A percentile compares a stretch with the other conserved stretches of the same genome.
These are phyloP conservation scores for Xylariaceae sp. DNA, from an alignment of 2,329 filamentous ascomycete species.

Conservation along the genomic window DNA sequence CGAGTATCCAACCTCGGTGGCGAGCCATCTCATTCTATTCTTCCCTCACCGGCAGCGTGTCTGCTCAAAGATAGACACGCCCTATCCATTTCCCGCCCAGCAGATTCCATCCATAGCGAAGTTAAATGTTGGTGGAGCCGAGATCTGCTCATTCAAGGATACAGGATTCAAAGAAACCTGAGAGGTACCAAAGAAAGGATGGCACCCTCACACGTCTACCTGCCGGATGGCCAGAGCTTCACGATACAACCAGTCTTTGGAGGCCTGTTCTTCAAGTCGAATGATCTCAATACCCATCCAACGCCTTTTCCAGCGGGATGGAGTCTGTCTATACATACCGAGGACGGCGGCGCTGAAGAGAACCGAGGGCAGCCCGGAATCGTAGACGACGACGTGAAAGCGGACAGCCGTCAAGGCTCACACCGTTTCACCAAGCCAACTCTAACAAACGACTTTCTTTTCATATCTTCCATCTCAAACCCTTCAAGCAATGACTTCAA, in stretches of 20 bases:
- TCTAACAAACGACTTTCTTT: constrained; percentile 74
- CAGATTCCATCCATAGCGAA: too few species aligned
- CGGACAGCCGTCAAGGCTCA: constrained; percentile 35
- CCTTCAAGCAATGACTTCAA: constrained; percentile 79
- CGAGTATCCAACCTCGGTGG: too few species aligned
- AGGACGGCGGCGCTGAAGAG: constrained; percentile 39
- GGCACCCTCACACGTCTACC: constrained; percentile 52
- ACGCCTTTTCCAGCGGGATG: constrained; percentile 80
- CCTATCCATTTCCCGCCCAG: too few species aligned
- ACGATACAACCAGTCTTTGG: constrained; percentile 84
- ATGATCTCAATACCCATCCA: constrained; percentile 67
- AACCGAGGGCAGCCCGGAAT: constrained; percentile 29
- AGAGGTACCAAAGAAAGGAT: constrained; percentile 13
- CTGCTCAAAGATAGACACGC: too few species aligned
- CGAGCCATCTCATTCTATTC: too few species aligned
- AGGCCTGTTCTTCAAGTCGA: constrained; percentile 85
- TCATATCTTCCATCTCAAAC: constrained; percentile 88
- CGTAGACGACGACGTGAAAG: constrained; percentile 29
- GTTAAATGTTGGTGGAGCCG: too few species aligned
- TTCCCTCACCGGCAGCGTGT: too few species aligned
- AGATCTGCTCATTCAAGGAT: too few species aligned
- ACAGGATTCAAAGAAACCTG: too few species aligned
- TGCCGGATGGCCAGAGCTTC: constrained; percentile 85
- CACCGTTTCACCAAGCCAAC: constrained; percentile 74
- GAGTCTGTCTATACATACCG: constrained; percentile 82